Evolutionary conservation across 495 filamentous ascomycete species (phyloP).

Genomic region (Aspergillus asperescens): DNA sequence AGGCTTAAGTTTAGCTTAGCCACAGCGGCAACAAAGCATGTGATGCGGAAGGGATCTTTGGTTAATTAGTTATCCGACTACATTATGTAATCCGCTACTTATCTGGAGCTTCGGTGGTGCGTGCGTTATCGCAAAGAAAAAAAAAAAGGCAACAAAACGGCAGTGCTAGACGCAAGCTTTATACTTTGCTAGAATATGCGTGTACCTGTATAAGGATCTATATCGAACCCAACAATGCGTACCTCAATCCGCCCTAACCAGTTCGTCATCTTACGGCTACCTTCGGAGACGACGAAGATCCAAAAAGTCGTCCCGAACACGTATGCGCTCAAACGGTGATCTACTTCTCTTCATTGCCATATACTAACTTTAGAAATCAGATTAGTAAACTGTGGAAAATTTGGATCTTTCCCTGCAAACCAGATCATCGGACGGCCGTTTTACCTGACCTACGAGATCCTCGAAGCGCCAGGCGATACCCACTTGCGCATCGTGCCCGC

Average conservation of each 20-base stretch:
- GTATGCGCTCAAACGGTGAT: conserved; percentile 48
- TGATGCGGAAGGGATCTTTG: background rate
- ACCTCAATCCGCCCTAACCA: conserved; percentile 57
- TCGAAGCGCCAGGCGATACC: conserved; percentile 59
- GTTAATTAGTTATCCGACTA: background rate
- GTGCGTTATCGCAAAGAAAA: conserved; percentile 25
- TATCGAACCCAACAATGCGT: conserved; percentile 28
- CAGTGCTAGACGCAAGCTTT: background rate
- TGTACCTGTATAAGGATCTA: background rate
- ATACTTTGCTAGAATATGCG: background rate
- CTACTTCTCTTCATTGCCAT: background rate
- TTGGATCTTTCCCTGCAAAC: conserved; percentile 80
- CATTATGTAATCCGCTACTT: conserved; percentile 9
- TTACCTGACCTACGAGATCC: conserved; percentile 83
- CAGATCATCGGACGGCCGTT: conserved; percentile 82
- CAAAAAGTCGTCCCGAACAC: conserved; percentile 67
- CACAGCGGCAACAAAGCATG: too few species aligned
- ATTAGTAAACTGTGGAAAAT: conserved; percentile 80
- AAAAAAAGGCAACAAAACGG: background rate
- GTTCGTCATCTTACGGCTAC: conserved; percentile 60
- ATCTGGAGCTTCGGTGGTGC: conserved; percentile 15
- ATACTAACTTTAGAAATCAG: conserved; percentile 42
- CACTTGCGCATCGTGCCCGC: conserved; percentile 74
- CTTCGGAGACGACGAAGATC: conserved; percentile 60
- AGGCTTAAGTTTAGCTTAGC: too few species aligned